phyloP scores from a whole-genome alignment of 371 early-diverging fungal species.

The Lichtheimia ornata region DNA sequence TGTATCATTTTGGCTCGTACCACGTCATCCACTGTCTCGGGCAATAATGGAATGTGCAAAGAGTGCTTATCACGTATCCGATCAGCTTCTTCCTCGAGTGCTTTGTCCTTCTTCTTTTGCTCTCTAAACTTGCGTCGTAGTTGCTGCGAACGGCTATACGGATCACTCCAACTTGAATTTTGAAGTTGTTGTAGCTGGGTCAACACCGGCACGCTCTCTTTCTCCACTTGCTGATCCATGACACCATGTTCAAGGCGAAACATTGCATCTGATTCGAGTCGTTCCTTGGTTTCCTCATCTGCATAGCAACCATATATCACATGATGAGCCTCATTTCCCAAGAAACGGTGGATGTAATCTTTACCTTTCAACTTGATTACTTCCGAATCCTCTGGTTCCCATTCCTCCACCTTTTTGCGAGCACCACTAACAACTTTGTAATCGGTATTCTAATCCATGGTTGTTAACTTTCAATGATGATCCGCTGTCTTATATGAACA shows the following conservation, averaged over 20 bases:
- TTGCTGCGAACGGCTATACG: conserved; percentile 71
- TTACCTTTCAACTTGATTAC: conserved; percentile 58
- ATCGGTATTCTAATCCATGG: conserved; percentile 60
- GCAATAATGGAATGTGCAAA: conserved; percentile 59
- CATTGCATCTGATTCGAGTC: conserved; percentile 65
- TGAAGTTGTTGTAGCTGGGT: conserved; percentile 63
- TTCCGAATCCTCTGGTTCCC: conserved; percentile 73
- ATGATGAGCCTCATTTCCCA: conserved; percentile 2
- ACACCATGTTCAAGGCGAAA: conserved; percentile 69
- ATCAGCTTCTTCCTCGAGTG: conserved; percentile 43
- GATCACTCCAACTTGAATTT: conserved; percentile 76
- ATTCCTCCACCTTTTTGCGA: conserved; percentile 73
- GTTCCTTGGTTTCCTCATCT: conserved; percentile 63
- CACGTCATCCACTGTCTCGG: conserved; percentile 43
- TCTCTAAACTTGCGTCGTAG: conserved; percentile 75
- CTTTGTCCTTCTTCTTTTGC: conserved; percentile 62
- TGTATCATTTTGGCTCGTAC: conserved; percentile 41
- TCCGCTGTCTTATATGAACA: no score
- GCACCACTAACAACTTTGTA: conserved; percentile 84
- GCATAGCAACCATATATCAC: neutral
- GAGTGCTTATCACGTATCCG: conserved; percentile 61
- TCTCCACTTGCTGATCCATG: conserved; percentile 54
- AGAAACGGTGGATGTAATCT: neutral
- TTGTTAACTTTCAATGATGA: neutral
- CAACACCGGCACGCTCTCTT: conserved; percentile 52